Conservation (phyloP, 306 rosid species). For the Sphenostylis stenocarpa region DNA sequence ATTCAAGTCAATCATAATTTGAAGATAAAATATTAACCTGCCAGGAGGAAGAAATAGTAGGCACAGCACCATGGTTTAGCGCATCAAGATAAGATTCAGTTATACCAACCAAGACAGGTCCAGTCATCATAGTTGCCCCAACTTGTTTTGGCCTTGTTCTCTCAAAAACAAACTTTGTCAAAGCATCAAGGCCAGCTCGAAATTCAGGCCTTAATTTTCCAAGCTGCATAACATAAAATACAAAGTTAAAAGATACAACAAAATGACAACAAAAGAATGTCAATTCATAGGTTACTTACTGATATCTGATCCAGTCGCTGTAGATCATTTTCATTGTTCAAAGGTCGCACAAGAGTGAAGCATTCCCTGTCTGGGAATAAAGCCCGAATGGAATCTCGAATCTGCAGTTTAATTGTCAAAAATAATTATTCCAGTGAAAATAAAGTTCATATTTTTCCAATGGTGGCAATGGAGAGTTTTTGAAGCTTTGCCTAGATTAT, state of each 20-base stretch:
- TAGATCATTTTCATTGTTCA: constrained; percentile 82
- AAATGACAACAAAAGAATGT: neutral
- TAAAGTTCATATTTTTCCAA: neutral
- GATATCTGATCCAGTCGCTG: constrained; percentile 85
- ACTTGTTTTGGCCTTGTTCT: constrained; percentile 96
- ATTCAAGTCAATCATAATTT: neutral
- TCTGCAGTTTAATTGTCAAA: constrained; percentile 49
- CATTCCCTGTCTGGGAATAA: constrained; percentile 96
- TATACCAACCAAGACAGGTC: constrained; percentile 85
- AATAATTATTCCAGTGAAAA: constrained; percentile 34
- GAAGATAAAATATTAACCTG: constrained; percentile 59
- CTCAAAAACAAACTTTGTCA: constrained; percentile 85
- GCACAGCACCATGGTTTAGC: constrained; percentile 95
- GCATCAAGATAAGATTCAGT: constrained; percentile 89
- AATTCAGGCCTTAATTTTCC: constrained; percentile 86
- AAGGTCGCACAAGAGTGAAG: constrained; percentile 91
- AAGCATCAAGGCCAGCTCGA: constrained; percentile 74
- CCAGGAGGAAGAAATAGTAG: constrained; percentile 94
- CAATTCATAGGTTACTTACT: constrained; percentile 43
- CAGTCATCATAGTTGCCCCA: constrained; percentile 95
- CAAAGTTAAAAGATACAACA: neutral
- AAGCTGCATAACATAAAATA: constrained; percentile 52
- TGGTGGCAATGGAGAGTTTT: too few species aligned
- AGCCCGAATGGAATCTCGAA: constrained; percentile 91
- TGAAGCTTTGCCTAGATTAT: too few species aligned